A percentile compares a stretch with the other conserved stretches of the same genome.
Conservation (phyloP, 495 filamentous ascomycete species). For the Podospora sp. region DNA sequence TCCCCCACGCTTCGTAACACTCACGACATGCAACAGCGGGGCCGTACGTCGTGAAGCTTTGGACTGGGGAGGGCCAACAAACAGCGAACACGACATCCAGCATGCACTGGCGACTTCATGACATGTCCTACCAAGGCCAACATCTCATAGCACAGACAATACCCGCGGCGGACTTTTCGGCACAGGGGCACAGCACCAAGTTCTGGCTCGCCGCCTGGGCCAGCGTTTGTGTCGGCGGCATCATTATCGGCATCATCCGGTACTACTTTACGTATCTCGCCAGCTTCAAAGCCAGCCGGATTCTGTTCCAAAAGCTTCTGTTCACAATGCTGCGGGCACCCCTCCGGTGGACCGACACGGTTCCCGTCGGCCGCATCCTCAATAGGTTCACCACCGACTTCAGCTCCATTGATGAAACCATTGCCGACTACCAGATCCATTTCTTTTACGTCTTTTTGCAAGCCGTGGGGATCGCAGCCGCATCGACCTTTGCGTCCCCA, state of each 20-base stretch:
- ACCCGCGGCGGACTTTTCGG: slow-evolving; percentile 29
- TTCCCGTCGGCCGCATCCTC: slow-evolving; percentile 69
- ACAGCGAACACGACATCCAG: not conserved
- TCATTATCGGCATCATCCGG: slow-evolving; percentile 53
- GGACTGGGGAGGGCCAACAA: slow-evolving; percentile 48
- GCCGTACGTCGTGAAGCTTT: slow-evolving; percentile 66
- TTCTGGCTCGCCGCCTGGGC: slow-evolving; percentile 69
- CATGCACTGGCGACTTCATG: not conserved
- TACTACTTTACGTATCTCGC: slow-evolving; percentile 56
- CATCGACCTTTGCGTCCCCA: slow-evolving; percentile 60
- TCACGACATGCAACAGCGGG: slow-evolving; percentile 30
- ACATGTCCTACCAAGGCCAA: slow-evolving; percentile 21
- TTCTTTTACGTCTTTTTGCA: slow-evolving; percentile 51
- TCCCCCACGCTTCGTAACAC: not conserved
- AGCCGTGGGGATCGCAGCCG: slow-evolving; percentile 57
- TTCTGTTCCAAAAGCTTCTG: slow-evolving; percentile 62
- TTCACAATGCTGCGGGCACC: slow-evolving; percentile 66
- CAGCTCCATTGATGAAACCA: slow-evolving; percentile 61
- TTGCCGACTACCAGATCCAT: slow-evolving; percentile 57
- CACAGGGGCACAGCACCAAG: slow-evolving; percentile 36
- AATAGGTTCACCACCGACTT: slow-evolving; percentile 79
- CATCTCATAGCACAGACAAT: not conserved
- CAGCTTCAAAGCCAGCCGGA: slow-evolving; percentile 59
- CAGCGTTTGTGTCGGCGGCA: slow-evolving; percentile 54
- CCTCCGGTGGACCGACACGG: slow-evolving; percentile 72